Evolutionary conservation across 2,329 filamentous ascomycete species (phyloP).

Genomic region (Aaosphaeria arxii): DNA sequence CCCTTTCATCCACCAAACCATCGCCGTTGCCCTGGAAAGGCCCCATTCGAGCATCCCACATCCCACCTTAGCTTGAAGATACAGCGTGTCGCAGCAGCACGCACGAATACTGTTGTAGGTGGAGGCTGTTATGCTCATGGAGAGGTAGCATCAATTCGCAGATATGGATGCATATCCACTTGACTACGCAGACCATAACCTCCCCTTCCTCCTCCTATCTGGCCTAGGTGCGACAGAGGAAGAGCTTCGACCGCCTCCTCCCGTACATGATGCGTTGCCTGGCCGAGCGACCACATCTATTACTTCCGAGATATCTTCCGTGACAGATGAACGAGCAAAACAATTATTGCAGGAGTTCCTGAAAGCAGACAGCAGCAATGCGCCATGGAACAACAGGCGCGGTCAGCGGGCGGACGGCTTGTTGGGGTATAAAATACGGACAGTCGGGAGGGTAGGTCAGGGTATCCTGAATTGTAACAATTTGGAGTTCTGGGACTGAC

Average conservation of each 20-base stretch:
- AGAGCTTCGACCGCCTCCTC: conserved; percentile 41
- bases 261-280: conserved; percentile 38
- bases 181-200: conserved; percentile 81
- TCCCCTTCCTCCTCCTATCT: conserved; percentile 79
- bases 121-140: conserved; percentile 16
- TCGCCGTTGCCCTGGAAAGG: no score
- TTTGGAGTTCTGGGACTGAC: no score
- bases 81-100: no score
- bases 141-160: conserved; percentile 20
- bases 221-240: conserved; percentile 55
- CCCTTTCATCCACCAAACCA: no score
- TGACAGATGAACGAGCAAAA: conserved; percentile 64
- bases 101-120: no score
- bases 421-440: conserved; percentile 65
- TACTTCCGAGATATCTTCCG: conserved; percentile 66
- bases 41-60: no score
- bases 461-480: conserved; percentile 12
- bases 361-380: conserved; percentile 60
- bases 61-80: no score
- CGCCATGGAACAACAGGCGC: conserved; percentile 65
- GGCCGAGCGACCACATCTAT: conserved; percentile 57
- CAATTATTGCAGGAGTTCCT: conserved; percentile 65
- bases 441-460: conserved; percentile 75
- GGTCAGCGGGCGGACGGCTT: conserved; percentile 44
- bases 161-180: conserved; percentile 75